These are phyloP conservation scores for Botrytis aclada DNA, from an alignment of 2,329 filamentous ascomycete species.

Conservation along the genomic window DNA sequence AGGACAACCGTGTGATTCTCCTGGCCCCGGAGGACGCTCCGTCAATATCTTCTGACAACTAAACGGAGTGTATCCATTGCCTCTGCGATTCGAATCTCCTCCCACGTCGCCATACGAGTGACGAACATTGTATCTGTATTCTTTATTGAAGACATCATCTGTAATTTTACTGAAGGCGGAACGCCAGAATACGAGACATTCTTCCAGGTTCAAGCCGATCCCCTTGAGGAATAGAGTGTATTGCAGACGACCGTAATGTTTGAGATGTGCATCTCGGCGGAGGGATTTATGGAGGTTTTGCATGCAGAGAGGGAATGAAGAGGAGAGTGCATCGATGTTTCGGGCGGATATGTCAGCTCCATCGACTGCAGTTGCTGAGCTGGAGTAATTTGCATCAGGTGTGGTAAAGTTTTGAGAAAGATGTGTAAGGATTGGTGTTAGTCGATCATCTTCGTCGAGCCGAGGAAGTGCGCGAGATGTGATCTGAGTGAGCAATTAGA, in stretches of 20 bases:
- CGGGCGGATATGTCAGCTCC: constrained; percentile 74
- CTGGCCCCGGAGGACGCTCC: constrained; percentile 80
- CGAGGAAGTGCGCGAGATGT: constrained; percentile 88
- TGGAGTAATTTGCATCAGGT: constrained; percentile 77
- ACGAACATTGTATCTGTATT: constrained; percentile 96
- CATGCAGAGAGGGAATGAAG: constrained; percentile 92
- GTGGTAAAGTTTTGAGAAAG: constrained; percentile 96
- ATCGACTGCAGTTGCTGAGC: constrained; percentile 59
- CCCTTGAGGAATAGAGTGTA: constrained; percentile 97
- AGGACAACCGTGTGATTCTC: constrained; percentile 92
- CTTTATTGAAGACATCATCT: constrained; percentile 94
- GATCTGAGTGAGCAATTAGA: constrained; percentile 49
- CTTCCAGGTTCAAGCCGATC: constrained; percentile 86
- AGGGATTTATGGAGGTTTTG: constrained; percentile 82
- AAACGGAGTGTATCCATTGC: constrained; percentile 84
- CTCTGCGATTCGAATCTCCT: constrained; percentile 81
- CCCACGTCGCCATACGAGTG: constrained; percentile 94
- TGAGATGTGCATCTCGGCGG: constrained; percentile 83
- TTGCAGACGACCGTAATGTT: constrained; percentile 89
- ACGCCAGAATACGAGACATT: constrained; percentile 90
- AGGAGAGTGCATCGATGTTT: constrained; percentile 74
- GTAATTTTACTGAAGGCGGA: constrained; percentile 79
- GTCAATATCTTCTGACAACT: constrained; percentile 94
- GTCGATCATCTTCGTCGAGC: constrained; percentile 92
- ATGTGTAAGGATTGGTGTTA: constrained; percentile 72